phyloP scores from a whole-genome alignment of 208 protist genomes.

The Angomonas deanei region DNA sequence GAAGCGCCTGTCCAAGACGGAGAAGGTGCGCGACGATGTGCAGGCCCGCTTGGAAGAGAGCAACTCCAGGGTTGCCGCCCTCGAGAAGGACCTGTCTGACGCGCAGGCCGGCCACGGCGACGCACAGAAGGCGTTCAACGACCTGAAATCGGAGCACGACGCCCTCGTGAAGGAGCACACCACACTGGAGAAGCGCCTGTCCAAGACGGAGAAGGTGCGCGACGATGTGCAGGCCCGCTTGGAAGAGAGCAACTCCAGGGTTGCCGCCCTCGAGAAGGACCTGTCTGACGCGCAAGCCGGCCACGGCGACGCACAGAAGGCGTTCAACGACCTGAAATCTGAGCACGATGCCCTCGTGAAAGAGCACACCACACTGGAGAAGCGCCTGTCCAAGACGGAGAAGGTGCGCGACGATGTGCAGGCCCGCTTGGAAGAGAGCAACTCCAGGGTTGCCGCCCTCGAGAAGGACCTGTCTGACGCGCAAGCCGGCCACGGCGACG shows the following conservation, averaged over 20 bases:
- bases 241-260: background rate
- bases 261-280: constrained; percentile 2
- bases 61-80: background rate
- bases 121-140: background rate
- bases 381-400: constrained; percentile 1
- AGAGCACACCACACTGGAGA: constrained; percentile 13
- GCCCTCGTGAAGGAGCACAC: constrained; percentile 1
- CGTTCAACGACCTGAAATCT: constrained; percentile 12
- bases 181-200: constrained; percentile 14
- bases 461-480: constrained; percentile 6
- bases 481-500: constrained; percentile 9
- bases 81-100: constrained; percentile 9
- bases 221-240: constrained; percentile 15
- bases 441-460: background rate
- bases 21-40: constrained; percentile 17
- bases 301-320: constrained; percentile 9
- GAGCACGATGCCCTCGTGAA: constrained; percentile 2
- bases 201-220: background rate
- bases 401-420: constrained; percentile 16
- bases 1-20: constrained; percentile 13
- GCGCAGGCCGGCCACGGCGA: constrained; percentile 12
- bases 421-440: background rate
- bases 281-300: constrained; percentile 8
- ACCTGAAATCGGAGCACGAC: background rate
- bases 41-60: constrained; percentile 2